Evolutionary conservation across 768 basidiomycete genomes (phyloP).

Genomic region (Suillus luteus): DNA sequence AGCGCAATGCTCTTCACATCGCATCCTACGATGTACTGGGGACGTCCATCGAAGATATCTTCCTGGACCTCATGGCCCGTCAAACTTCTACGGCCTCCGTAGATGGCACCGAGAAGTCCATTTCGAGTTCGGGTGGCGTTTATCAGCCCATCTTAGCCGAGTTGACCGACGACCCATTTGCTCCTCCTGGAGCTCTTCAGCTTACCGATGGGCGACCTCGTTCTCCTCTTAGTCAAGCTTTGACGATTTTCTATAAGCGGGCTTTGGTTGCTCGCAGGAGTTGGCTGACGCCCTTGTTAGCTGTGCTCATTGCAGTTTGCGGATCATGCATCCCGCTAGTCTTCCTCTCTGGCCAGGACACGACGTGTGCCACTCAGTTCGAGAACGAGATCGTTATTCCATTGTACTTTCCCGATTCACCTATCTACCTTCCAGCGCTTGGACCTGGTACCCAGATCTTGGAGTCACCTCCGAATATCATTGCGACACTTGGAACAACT

Average conservation of each 20-base stretch:
- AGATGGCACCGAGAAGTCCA: slow-evolving; percentile 32
- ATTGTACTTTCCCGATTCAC: slow-evolving; percentile 57
- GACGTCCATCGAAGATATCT: slow-evolving; percentile 81
- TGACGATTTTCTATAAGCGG: slow-evolving; percentile 77
- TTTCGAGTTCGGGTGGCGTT: slow-evolving; percentile 13
- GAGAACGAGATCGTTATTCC: slow-evolving; percentile 40
- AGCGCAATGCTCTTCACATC: slow-evolving; percentile 41
- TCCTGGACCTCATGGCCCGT: slow-evolving; percentile 67
- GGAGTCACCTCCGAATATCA: slow-evolving; percentile 56
- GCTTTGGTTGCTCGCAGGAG: slow-evolving; percentile 60
- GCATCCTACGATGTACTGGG: slow-evolving; percentile 66
- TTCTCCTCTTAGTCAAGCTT: slow-evolving; percentile 63
- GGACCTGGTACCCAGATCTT: slow-evolving; percentile 41
- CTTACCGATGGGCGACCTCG: slow-evolving; percentile 54
- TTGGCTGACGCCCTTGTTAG: slow-evolving; percentile 66
- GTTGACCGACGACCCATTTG: slow-evolving; percentile 3
- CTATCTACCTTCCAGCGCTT: slow-evolving; percentile 36
- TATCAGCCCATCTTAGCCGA: slow-evolving; percentile 10
- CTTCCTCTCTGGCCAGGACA: slow-evolving; percentile 53
- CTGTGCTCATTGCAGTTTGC: slow-evolving; percentile 54
- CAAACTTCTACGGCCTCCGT: slow-evolving; percentile 15
- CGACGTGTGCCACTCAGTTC: slow-evolving; percentile 52
- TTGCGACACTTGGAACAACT: slow-evolving; percentile 46
- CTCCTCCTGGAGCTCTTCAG: slow-evolving; percentile 30
- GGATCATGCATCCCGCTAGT: slow-evolving; percentile 69